Percentiles rank a stretch among this genome's conserved stretches.
phyloP scores from a whole-genome alignment of 192 early-diverging fungal species.

The Backusella westeae region DNA sequence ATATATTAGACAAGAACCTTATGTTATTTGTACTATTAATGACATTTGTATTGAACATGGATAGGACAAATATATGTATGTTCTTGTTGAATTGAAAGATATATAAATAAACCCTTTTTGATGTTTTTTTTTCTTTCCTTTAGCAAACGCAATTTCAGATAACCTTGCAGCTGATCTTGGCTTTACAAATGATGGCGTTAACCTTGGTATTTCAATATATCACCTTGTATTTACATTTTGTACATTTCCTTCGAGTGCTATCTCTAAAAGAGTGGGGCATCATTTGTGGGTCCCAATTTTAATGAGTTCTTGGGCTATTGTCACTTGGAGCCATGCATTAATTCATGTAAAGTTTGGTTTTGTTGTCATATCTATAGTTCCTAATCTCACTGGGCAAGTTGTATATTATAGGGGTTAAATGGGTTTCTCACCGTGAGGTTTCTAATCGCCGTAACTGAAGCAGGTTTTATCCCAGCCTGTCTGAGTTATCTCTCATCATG shows the following conservation, averaged over 20 bases:
- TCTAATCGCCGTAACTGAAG: constrained; percentile 48
- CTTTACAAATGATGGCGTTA: constrained; percentile 44
- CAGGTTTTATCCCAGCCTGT: constrained; percentile 36
- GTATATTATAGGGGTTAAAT: constrained; percentile 22
- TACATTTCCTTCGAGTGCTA: constrained; percentile 50
- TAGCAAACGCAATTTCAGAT: constrained; percentile 44
- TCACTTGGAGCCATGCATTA: constrained; percentile 15
- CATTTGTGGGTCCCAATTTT: constrained; percentile 53
- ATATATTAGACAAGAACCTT: constrained; percentile 41
- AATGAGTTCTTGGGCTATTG: constrained; percentile 18
- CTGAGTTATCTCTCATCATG: constrained; percentile 44
- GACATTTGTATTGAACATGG: constrained; percentile 29
- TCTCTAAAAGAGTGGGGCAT: constrained; percentile 44
- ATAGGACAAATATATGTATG: constrained; percentile 36
- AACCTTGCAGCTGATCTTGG: constrained; percentile 40
- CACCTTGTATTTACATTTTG: constrained; percentile 35
- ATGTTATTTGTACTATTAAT: constrained; percentile 58
- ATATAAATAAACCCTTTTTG: not conserved
- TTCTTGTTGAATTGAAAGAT: not conserved
- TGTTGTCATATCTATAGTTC: not conserved
- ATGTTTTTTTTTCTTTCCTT: not conserved
- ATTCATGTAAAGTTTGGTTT: not conserved
- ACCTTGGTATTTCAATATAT: constrained; percentile 42
- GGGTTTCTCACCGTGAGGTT: constrained; percentile 43
- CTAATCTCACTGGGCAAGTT: not conserved